Evolutionary conservation across 768 basidiomycete species (phyloP), one percentile per base, ranked within the genome.

Genomic region (Terana coerulea): DNA sequence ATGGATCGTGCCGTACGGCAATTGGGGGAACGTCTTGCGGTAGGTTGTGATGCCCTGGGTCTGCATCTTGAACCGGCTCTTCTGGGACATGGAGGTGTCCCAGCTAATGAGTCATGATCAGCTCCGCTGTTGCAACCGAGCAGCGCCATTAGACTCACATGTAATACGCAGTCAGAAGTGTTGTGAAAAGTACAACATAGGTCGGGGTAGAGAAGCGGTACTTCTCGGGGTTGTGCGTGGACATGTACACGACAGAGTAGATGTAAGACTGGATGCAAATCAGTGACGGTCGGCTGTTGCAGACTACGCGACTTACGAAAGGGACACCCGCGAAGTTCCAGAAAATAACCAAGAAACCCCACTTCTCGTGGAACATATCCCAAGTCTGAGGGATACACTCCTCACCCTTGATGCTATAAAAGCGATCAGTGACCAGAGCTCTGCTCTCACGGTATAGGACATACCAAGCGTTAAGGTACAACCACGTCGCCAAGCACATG

Each of bases 331-430:
- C 90, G 60, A 92, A 83, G 65, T 94, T 93, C 95, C 95, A 97
- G 75, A 98, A 98, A 64, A 97, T 97, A 57, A 98, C 86, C 81
- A 98, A 87, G 77, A 95, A 98, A 26, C 95, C 91, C 90, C 90
- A 91, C 63, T 80, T 83, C 42, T 44, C 4, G 40, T 5, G 46
- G 75, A 86, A 97, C 92, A 99, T 99, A 62, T 98, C 97, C 95
- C 97, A 98, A 2, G 93, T 95, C 68, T 95, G 91, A 5, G 92
- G 91, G 55, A 95, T 93, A 61, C 90, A 93, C 63, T 95, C 93
- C 62, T 95, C 94, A 35, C 88, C 94, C 67, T 97, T 97, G 54
- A 80, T 89, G 63, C 88, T 90, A 51, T 14, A 29, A 34, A 29
- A 50, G 12, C 3, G 26, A 53, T 49, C 49, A 50, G 53, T 58